phyloP scores from a whole-genome alignment of 176 grass and related monocot genomes.

The Alopecurus myosuroides region DNA sequence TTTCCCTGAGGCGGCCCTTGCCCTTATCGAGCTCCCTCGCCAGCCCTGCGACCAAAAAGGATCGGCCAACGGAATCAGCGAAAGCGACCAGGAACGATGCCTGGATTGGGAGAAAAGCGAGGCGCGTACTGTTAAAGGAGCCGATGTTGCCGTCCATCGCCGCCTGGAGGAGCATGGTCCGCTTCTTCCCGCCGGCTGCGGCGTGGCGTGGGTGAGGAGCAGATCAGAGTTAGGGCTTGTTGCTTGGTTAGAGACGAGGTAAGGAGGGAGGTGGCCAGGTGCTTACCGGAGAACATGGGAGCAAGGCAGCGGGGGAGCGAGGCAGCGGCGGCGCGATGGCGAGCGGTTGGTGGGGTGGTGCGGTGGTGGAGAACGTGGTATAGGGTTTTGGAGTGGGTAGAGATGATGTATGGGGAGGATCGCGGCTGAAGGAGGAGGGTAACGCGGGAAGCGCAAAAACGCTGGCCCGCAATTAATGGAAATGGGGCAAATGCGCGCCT shows the following conservation, averaged over 20 bases:
- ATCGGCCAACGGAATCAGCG: neutral
- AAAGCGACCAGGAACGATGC: neutral
- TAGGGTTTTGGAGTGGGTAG: neutral
- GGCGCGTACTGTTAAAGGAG: neutral
- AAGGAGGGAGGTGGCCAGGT: neutral
- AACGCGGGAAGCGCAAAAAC: neutral
- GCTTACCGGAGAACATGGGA: neutral
- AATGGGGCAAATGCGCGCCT: neutral
- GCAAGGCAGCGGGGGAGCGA: neutral
- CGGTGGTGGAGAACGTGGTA: neutral
- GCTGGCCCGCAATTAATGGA: neutral
- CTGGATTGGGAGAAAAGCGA: neutral
- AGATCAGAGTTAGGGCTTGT: neutral
- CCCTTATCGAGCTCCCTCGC: constrained; percentile 6
- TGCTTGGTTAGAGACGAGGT: neutral
- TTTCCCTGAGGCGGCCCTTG: constrained; percentile 16
- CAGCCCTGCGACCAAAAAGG: neutral
- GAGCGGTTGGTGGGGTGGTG: neutral
- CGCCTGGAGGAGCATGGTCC: neutral
- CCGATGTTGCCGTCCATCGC: neutral
- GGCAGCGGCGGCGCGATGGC: neutral
- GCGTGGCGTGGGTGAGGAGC: neutral
- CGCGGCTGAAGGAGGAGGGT: neutral
- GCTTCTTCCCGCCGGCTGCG: neutral
- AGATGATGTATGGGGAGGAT: neutral